Conservation (phyloP, 2,329 filamentous ascomycete genomes). For the Beauveria sp. region DNA sequence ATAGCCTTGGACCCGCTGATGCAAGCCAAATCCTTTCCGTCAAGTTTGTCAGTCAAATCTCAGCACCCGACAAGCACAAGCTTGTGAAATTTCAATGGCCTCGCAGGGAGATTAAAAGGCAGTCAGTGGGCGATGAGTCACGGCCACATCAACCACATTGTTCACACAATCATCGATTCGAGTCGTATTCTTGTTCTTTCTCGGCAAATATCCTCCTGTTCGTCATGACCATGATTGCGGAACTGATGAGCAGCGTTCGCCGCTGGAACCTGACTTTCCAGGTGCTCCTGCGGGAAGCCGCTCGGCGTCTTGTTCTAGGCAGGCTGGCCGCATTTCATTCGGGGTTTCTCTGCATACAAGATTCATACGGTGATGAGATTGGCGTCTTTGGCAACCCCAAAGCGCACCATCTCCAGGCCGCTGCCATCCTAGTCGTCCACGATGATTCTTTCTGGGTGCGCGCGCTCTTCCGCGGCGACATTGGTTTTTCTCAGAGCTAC, state of each 20-base stretch:
- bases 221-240: not conserved
- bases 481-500: constrained; percentile 67
- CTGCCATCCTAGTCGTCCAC: constrained; percentile 42
- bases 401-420: not conserved
- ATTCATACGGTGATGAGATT: not conserved
- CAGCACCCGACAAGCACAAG: not conserved
- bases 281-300: not conserved
- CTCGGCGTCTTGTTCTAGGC: not conserved
- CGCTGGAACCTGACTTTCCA: not conserved
- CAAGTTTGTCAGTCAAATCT: not conserved
- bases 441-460: constrained; percentile 65
- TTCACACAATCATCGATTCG: not conserved
- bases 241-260: not conserved
- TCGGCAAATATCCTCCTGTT: not conserved
- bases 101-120: not conserved
- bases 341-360: not conserved
- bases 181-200: not conserved
- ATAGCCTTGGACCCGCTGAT: too few relatives aligned
- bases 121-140: not conserved
- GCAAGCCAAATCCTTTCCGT: not conserved
- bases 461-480: constrained; percentile 61
- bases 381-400: constrained; percentile 1
- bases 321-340: not conserved
- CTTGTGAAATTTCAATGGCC: not conserved
- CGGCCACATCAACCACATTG: not conserved